These are phyloP conservation scores for Termitomyces eurrhizus DNA, from an alignment of 768 basidiomycete genomes.

Conservation along the genomic window DNA sequence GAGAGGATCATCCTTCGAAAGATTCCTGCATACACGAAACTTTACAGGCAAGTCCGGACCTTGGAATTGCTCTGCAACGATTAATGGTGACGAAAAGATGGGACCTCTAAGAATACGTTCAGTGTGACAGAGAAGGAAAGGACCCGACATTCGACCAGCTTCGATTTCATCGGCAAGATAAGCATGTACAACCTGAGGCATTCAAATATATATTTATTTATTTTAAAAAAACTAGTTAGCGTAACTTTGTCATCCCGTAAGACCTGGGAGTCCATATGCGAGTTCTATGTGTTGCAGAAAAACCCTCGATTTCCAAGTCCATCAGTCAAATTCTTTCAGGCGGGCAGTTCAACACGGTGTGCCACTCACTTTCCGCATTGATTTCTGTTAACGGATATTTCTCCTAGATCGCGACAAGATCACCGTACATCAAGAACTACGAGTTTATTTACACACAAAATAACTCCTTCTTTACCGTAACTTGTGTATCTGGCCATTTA, in stretches of 20 bases:
- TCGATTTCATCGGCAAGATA: no score
- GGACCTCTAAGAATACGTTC: no score
- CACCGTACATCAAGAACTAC: constrained; percentile 85
- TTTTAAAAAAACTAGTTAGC: no score
- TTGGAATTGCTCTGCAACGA: no score
- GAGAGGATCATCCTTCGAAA: no score
- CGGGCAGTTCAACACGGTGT: constrained; percentile 74
- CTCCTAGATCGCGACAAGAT: constrained; percentile 54
- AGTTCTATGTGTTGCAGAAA: constrained; percentile 96
- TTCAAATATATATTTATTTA: no score
- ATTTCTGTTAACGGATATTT: constrained; percentile 5
- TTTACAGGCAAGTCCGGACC: no score
- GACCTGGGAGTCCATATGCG: constrained; percentile 40
- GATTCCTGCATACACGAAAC: no score
- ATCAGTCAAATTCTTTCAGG: constrained; percentile 90
- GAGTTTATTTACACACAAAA: constrained; percentile 89
- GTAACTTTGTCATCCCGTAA: neutral
- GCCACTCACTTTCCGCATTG: constrained; percentile 22
- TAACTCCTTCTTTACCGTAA: constrained; percentile 80
- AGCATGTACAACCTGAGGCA: no score
- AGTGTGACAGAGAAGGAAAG: no score
- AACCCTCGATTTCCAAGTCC: constrained; percentile 92
- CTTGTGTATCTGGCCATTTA: constrained; percentile 87
- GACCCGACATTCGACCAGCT: no score
- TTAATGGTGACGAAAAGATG: no score